Percentiles rank a stretch among this genome's conserved stretches.
Conservation (phyloP, 257 asterid species). For the Echium plantagineum region DNA sequence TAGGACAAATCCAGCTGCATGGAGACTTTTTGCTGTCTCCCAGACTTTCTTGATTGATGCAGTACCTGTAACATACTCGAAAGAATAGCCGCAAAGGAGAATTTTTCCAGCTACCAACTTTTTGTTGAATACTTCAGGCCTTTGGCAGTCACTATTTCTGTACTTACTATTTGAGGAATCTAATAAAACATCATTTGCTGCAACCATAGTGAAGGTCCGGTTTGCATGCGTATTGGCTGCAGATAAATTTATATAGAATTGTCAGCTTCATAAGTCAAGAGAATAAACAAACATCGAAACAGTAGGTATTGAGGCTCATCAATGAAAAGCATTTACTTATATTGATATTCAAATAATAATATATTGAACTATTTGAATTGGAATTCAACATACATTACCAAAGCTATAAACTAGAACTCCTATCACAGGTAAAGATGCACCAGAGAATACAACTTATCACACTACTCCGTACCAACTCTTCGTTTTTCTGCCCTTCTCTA, state of each 20-base stretch:
- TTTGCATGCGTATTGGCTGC: slow-evolving; percentile 89
- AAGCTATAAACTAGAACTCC: too few species aligned
- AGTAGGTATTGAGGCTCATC: background rate
- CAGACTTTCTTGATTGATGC: slow-evolving; percentile 76
- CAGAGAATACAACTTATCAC: too few species aligned
- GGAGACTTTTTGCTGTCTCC: slow-evolving; percentile 76
- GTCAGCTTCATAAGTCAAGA: slow-evolving; percentile 14
- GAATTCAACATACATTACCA: too few species aligned
- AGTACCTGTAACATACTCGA: slow-evolving; percentile 76
- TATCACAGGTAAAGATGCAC: too few species aligned
- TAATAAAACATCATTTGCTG: slow-evolving; percentile 86
- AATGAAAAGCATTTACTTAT: too few species aligned
- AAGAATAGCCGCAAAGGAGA: slow-evolving; percentile 95
- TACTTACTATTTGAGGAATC: slow-evolving; percentile 57
- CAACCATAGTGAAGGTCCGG: slow-evolving; percentile 70
- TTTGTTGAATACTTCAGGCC: slow-evolving; percentile 81
- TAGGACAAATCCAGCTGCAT: slow-evolving; percentile 89
- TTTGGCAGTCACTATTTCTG: slow-evolving; percentile 82
- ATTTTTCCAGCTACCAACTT: slow-evolving; percentile 80
- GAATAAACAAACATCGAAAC: background rate
- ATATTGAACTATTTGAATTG: too few species aligned
- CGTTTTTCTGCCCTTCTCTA: too few species aligned
- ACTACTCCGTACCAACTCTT: too few species aligned
- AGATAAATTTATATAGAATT: slow-evolving; percentile 14
- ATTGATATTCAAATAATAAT: too few species aligned